Percentiles rank a stretch among this genome's conserved stretches.
Conservation (phyloP, 2,329 filamentous ascomycete species). For the Ceratocystis ficicola region DNA sequence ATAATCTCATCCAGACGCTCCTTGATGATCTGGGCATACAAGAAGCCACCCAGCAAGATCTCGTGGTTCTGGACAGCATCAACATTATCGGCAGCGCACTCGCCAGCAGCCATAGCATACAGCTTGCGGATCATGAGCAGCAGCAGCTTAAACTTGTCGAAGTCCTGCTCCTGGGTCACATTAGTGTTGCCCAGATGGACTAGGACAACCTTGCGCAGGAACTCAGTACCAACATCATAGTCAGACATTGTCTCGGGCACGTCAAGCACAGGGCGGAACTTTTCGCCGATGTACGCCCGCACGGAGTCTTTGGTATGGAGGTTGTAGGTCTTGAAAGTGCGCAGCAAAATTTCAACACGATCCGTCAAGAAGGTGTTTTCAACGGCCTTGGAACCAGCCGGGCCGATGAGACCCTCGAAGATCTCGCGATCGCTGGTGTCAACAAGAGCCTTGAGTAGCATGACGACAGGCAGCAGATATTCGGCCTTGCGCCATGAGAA, state of each 20-base stretch:
- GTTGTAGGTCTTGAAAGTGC: constrained; percentile 85
- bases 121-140: constrained; percentile 95
- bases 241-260: constrained; percentile 74
- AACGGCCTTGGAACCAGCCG: constrained; percentile 60
- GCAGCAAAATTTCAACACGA: constrained; percentile 78
- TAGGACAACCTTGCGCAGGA: constrained; percentile 76
- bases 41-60: constrained; percentile 78
- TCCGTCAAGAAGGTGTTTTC: constrained; percentile 90
- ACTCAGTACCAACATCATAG: constrained; percentile 82
- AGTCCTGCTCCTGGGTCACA: constrained; percentile 71
- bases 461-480: constrained; percentile 89
- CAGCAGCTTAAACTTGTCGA: constrained; percentile 86
- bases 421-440: constrained; percentile 96
- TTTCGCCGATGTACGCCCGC: constrained; percentile 73
- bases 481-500: constrained; percentile 98
- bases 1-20: constrained; percentile 88
- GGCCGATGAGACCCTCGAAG: constrained; percentile 82
- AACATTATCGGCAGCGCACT: constrained; percentile 87
- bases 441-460: constrained; percentile 87
- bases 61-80: constrained; percentile 96
- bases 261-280: constrained; percentile 78
- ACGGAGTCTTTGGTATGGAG: constrained; percentile 74
- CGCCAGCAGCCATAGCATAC: constrained; percentile 82
- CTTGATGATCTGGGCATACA: constrained; percentile 93
- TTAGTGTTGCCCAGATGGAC: constrained; percentile 81